A percentile compares a stretch with the other conserved stretches of the same genome.
Conservation (phyloP, 2,329 filamentous ascomycete species). For the Coniochaeta sp. region DNA sequence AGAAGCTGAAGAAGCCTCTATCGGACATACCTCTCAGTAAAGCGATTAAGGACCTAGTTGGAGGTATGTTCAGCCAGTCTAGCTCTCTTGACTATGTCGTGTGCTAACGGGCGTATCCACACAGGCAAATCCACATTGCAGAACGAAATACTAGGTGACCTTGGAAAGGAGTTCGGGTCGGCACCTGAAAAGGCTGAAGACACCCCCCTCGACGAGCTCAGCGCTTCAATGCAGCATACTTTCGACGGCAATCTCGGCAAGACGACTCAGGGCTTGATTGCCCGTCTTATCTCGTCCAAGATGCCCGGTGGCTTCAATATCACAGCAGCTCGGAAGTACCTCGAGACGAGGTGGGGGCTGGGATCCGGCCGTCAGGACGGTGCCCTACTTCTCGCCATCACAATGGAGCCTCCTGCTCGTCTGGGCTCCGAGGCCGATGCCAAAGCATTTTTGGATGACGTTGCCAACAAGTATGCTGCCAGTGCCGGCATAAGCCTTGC, state of each 20-base stretch:
- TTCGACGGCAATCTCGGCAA: slow-evolving; percentile 98
- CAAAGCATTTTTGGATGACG: slow-evolving; percentile 84
- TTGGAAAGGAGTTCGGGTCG: slow-evolving; percentile 97
- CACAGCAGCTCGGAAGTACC: slow-evolving; percentile 87
- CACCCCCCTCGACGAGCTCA: slow-evolving; percentile 89
- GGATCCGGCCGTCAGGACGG: slow-evolving; percentile 84
- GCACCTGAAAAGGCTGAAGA: slow-evolving; percentile 98
- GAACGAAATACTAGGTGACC: slow-evolving; percentile 95
- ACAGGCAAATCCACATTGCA: slow-evolving; percentile 95
- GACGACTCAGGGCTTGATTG: slow-evolving; percentile 87
- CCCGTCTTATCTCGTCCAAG: slow-evolving; percentile 93
- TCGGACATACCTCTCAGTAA: slow-evolving; percentile 87
- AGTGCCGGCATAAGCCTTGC: slow-evolving; percentile 79
- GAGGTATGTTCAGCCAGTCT: slow-evolving; percentile 55
- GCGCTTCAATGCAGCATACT: slow-evolving; percentile 93
- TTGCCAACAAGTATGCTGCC: slow-evolving; percentile 82
- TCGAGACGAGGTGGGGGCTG: slow-evolving; percentile 90
- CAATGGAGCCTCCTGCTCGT: slow-evolving; percentile 84
- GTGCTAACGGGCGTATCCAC: slow-evolving; percentile 3
- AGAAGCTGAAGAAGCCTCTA: slow-evolving; percentile 94
- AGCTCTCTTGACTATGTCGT: not conserved
- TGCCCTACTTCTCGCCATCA: slow-evolving; percentile 79
- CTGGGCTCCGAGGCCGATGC: slow-evolving; percentile 85
- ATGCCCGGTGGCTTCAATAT: slow-evolving; percentile 99
- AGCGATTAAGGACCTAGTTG: slow-evolving; percentile 96